These are phyloP conservation scores for Boeremia exigua DNA, from an alignment of 2,329 filamentous ascomycete species.

Conservation along the genomic window DNA sequence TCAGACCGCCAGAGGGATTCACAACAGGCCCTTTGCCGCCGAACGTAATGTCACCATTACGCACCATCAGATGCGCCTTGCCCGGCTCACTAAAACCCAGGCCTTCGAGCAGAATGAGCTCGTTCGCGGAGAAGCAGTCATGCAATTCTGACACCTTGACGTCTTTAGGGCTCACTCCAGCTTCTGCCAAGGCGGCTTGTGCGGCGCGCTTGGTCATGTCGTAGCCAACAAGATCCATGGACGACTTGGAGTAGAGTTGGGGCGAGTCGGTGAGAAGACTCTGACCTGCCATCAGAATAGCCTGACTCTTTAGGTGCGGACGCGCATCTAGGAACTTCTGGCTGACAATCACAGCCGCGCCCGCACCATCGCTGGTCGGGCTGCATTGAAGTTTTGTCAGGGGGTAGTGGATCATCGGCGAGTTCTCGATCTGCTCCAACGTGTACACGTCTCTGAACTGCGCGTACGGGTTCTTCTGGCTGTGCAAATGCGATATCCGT, in stretches of 20 bases:
- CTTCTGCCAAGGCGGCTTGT: constrained; percentile 72
- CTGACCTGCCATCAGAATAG: constrained; percentile 86
- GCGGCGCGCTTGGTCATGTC: constrained; percentile 81
- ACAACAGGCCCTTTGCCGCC: constrained; percentile 75
- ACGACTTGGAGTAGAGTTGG: constrained; percentile 74
- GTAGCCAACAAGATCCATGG: constrained; percentile 89
- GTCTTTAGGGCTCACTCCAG: constrained; percentile 68
- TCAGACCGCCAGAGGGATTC: constrained; percentile 91
- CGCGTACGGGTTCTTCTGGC: constrained; percentile 87
- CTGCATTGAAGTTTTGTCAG: constrained; percentile 96
- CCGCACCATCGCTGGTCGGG: constrained; percentile 90
- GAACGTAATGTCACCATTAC: constrained; percentile 87
- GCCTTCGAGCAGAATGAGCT: constrained; percentile 86
- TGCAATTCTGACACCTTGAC: constrained; percentile 89
- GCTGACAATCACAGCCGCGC: constrained; percentile 86
- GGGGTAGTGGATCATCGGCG: constrained; percentile 79
- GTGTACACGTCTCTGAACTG: constrained; percentile 93
- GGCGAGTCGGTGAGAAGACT: constrained; percentile 81
- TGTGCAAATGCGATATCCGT: constrained; percentile 88
- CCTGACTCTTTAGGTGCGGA: constrained; percentile 79
- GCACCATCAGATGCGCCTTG: constrained; percentile 89
- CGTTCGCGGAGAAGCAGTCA: constrained; percentile 95
- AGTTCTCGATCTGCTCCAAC: constrained; percentile 76
- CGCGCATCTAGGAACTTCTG: constrained; percentile 84
- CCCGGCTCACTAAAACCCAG: constrained; percentile 78